phyloP scores from a whole-genome alignment of 2,329 filamentous ascomycete genomes.

The Exophiala mesophila region DNA sequence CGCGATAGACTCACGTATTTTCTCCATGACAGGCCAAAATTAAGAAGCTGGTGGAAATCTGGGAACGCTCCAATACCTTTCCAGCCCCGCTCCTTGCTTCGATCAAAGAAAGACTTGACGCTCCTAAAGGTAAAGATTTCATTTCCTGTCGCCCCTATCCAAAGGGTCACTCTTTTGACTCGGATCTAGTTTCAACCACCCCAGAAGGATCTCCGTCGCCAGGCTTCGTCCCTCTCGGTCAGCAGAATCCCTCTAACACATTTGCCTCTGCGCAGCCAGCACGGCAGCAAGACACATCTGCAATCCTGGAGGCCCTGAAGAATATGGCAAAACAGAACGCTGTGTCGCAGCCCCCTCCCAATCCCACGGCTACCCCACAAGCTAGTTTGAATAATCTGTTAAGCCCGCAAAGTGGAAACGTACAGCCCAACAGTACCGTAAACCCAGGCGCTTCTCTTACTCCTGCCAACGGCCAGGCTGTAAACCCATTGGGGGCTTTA shows the following conservation, averaged over 20 bases:
- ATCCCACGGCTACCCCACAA: slow-evolving; percentile 32
- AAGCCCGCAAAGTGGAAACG: slow-evolving; percentile 43
- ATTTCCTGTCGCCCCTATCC: background rate
- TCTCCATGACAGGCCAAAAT: slow-evolving; percentile 78
- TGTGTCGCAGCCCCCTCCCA: slow-evolving; percentile 40
- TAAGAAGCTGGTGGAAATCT: slow-evolving; percentile 91
- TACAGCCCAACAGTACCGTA: slow-evolving; percentile 37
- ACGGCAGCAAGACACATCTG: slow-evolving; percentile 52
- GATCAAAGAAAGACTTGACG: slow-evolving; percentile 75
- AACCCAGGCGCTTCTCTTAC: slow-evolving; percentile 40
- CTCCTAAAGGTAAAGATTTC: slow-evolving; percentile 58
- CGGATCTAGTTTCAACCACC: slow-evolving; percentile 49
- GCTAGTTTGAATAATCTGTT: slow-evolving; percentile 47
- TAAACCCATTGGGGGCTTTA: slow-evolving; percentile 54
- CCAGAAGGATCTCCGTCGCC: slow-evolving; percentile 53
- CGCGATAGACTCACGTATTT: slow-evolving; percentile 49
- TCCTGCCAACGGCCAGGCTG: slow-evolving; percentile 48
- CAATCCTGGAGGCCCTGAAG: slow-evolving; percentile 72
- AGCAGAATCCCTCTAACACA: slow-evolving; percentile 27
- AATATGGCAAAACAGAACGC: slow-evolving; percentile 75
- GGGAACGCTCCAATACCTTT: slow-evolving; percentile 94
- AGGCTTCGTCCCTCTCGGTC: slow-evolving; percentile 37
- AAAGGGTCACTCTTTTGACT: slow-evolving; percentile 41
- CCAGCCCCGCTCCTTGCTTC: slow-evolving; percentile 70
- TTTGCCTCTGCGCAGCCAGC: slow-evolving; percentile 15